Evolutionary conservation across 1,284 basidiomycete species (phyloP), one percentile per base, ranked within the genome.

Genomic region (Pseudozyma sp.): DNA sequence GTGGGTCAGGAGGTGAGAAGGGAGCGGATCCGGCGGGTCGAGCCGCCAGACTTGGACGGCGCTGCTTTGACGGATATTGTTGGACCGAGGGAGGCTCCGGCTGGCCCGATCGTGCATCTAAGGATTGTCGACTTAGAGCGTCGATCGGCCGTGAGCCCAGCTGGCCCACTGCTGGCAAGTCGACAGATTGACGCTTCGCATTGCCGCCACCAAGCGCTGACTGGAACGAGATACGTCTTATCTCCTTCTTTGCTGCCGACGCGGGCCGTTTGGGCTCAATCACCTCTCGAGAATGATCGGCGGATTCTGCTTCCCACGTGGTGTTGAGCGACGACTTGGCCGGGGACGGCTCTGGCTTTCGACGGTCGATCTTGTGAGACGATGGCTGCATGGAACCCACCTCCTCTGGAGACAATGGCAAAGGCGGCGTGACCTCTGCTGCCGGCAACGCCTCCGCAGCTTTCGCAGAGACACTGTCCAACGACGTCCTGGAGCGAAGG

Each of bases 401-500:
- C 10, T 24, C 43, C 1, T 63, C 60, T 0, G 54, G n/a, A 11
- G 35, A 40, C n/a, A 34, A 33, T 0, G 67, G 67, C 55, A 68
- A 37, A 10, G 67, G 60, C n/a, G 60, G 65, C n/a, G 51, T 48
- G 1, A 13, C 49, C 10, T 47, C 52, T 8, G 37, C 17, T 5
- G 39, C 29, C 37, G 24, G 13, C 33, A 34, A 30, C 19, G n/a
- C 16, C 29, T 57, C 53, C 17, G 49, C 11, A 11, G 24, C 30
- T 11, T 56, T 52, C 37, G 34, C 50, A 14, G 48, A 29, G 10
- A 70, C 42, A 51, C 54, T 54, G 2, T 67, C 68, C n/a, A 66
- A 42, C n/a, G 68, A 71, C 7, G 63, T 45, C 43, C 54, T 63
- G 4, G 64, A 60, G 37, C 70, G 70, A 11, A 73, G 42, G 50